phyloP scores from a whole-genome alignment of 2,329 filamentous ascomycete genomes.

The Talaromyces sp. region DNA sequence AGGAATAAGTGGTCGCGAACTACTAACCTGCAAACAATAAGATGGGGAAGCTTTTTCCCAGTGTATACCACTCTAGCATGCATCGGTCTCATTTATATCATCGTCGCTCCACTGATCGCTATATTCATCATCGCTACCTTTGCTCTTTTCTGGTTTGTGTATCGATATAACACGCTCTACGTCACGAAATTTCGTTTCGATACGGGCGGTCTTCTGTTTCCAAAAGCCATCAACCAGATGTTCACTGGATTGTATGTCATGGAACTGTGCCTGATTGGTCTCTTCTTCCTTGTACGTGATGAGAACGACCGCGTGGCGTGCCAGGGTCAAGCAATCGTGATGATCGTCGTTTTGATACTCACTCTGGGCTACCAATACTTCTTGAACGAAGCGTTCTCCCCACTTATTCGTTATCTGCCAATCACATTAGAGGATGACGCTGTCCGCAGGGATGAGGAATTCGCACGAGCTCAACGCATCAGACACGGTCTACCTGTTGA shows the following conservation, averaged over 20 bases:
- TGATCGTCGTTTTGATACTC: conserved; percentile 70
- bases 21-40: conserved; percentile 70
- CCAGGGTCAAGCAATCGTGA: conserved; percentile 73
- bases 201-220: conserved; percentile 89
- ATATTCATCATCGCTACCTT: conserved; percentile 94
- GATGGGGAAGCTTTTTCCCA: conserved; percentile 92
- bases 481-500: conserved; percentile 61
- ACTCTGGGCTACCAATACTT: conserved; percentile 76
- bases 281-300: conserved; percentile 76
- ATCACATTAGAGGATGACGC: conserved; percentile 96
- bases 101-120: conserved; percentile 85
- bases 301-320: conserved; percentile 56
- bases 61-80: conserved; percentile 96
- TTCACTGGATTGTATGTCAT: conserved; percentile 95
- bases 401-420: conserved; percentile 82
- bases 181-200: conserved; percentile 86
- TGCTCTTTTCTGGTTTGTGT: conserved; percentile 84
- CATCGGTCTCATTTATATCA: conserved; percentile 82
- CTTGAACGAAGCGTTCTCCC: conserved; percentile 77
- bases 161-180: conserved; percentile 95
- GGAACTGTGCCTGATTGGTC: conserved; percentile 81
- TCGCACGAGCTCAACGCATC: conserved; percentile 71
- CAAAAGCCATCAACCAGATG: conserved; percentile 87
- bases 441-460: conserved; percentile 82
- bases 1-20: conserved; percentile 82